Evolutionary conservation across 202 grass and related monocot genomes (phyloP).

Genomic region (Musa balbisiana): DNA sequence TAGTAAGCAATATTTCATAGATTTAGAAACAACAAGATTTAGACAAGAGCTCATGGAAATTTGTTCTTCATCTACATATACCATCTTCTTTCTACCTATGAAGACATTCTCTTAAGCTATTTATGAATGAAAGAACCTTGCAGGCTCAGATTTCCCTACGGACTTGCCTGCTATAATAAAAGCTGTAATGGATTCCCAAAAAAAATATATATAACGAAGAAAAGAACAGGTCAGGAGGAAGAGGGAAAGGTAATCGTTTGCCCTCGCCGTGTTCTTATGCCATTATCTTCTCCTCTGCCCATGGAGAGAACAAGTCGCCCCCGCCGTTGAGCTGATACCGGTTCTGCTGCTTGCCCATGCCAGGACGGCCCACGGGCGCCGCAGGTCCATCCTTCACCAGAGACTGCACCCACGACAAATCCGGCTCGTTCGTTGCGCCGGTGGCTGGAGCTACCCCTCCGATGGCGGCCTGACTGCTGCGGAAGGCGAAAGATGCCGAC

Average conservation of each 20-base stretch:
- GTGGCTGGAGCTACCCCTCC: background rate
- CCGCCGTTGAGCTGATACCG: background rate
- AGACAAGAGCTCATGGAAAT: background rate
- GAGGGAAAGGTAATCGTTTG: background rate
- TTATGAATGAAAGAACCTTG: conserved; percentile 6
- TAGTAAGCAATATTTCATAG: background rate
- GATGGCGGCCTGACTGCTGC: background rate
- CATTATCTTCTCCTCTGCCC: conserved; percentile 1
- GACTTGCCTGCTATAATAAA: background rate
- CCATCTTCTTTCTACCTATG: background rate
- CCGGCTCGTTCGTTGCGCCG: background rate
- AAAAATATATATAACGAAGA: conserved; percentile 3
- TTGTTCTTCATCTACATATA: background rate
- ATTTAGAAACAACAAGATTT: background rate
- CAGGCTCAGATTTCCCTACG: background rate
- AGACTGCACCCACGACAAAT: conserved; percentile 4
- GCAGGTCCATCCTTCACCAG: conserved; percentile 1
- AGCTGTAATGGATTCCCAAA: background rate
- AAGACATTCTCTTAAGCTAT: background rate
- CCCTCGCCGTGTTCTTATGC: background rate
- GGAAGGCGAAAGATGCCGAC: conserved; percentile 1
- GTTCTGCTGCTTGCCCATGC: background rate
- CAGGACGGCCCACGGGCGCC: background rate
- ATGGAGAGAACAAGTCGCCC: background rate
- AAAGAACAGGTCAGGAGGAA: background rate